Evolutionary conservation across 345 rosid species (phyloP).

Genomic region (Salix dunnii): DNA sequence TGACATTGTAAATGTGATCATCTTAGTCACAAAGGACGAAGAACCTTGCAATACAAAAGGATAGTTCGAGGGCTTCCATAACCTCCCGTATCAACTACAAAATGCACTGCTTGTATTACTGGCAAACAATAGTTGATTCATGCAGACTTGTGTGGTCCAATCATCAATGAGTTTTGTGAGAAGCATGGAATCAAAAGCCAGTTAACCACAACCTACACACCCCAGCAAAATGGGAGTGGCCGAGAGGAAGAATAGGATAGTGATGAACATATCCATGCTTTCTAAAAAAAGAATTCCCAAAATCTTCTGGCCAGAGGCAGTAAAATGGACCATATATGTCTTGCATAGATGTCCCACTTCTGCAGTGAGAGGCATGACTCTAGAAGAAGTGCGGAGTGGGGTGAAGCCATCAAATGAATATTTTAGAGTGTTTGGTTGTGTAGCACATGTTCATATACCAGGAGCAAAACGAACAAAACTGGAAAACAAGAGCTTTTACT

Average conservation of each 20-base stretch:
- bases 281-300: background rate
- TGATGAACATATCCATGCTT: background rate
- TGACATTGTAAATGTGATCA: no score
- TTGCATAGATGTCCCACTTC: background rate
- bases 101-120: no score
- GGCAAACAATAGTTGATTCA: no score
- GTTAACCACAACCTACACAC: background rate
- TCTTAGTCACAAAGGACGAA: no score
- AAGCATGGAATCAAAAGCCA: background rate
- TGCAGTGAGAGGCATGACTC: background rate
- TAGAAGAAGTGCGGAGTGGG: background rate
- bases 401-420: background rate
- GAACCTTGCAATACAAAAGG: no score
- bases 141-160: no score
- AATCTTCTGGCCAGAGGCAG: background rate
- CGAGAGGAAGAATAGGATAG: background rate
- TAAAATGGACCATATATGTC: background rate
- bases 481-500: background rate
- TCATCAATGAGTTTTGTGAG: background rate
- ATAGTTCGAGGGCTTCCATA: no score
- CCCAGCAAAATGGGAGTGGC: background rate
- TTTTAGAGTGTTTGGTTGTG: no score
- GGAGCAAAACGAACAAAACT: background rate
- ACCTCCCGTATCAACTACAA: no score
- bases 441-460: background rate